Evolutionary conservation across 2,329 filamentous ascomycete species (phyloP).

Genomic region (Knoxdaviesia capensis): DNA sequence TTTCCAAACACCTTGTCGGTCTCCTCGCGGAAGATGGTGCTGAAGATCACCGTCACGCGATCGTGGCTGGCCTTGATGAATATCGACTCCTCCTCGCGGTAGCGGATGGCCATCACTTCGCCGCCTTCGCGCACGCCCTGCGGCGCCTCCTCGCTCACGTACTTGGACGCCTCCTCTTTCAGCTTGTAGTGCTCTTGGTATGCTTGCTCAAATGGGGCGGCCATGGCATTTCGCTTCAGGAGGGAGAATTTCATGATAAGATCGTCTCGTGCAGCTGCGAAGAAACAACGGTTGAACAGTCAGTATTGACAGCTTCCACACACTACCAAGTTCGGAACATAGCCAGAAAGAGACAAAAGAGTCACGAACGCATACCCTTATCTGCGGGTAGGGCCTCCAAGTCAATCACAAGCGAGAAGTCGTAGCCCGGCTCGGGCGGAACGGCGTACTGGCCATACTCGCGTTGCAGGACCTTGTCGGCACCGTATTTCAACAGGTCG

Average conservation of each 20-base stretch:
- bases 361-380: constrained; percentile 32
- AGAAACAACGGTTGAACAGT: too few relatives aligned
- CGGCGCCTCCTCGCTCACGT: constrained; percentile 82
- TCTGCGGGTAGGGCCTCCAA: constrained; percentile 68
- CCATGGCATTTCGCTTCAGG: constrained; percentile 96
- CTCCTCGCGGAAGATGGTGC: constrained; percentile 92
- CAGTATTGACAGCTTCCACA: too few relatives aligned
- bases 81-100: constrained; percentile 96
- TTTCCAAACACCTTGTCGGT: constrained; percentile 95
- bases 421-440: constrained; percentile 70
- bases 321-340: too few relatives aligned
- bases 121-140: constrained; percentile 80
- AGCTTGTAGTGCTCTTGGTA: constrained; percentile 82
- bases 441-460: constrained; percentile 92
- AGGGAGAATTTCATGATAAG: constrained; percentile 74
- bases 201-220: constrained; percentile 90
- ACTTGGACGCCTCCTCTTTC: constrained; percentile 75
- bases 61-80: constrained; percentile 97
- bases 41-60: constrained; percentile 96
- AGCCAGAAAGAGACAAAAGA: neutral
- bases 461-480: constrained; percentile 72
- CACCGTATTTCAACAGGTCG: constrained; percentile 84
- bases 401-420: constrained; percentile 87
- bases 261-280: constrained; percentile 60
- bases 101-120: constrained; percentile 88